These are phyloP conservation scores for Pseudogymnoascus sp. DNA, from an alignment of 2,329 filamentous ascomycete species.

Conservation along the genomic window DNA sequence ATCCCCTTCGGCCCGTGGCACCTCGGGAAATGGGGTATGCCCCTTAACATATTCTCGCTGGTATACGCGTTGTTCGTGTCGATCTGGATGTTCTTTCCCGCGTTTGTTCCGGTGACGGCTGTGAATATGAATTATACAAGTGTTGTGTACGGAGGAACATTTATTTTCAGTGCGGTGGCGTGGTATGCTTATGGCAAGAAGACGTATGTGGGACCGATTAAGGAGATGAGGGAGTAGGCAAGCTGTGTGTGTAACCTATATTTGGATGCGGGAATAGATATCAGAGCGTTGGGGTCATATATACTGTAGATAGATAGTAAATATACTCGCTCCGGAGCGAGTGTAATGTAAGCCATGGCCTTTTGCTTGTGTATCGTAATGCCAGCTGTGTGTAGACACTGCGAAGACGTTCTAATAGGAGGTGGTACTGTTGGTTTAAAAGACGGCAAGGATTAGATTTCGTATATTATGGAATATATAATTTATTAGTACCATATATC, in stretches of 20 bases:
- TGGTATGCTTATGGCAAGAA: constrained; percentile 1
- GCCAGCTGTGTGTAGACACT: too few species aligned
- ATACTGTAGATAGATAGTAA: constrained; percentile 3
- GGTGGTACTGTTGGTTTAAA: background rate
- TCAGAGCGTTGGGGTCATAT: background rate
- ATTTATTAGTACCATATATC: background rate
- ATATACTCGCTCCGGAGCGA: background rate
- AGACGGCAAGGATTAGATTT: background rate
- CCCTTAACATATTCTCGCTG: constrained; percentile 14
- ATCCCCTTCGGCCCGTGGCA: constrained; percentile 19
- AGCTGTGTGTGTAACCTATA: background rate
- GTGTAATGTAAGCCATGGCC: background rate
- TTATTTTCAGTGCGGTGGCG: background rate
- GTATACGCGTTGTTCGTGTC: constrained; percentile 34
- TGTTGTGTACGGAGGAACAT: constrained; percentile 4
- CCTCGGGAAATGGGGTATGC: constrained; percentile 19
- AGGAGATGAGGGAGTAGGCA: background rate
- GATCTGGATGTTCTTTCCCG: constrained; percentile 32
- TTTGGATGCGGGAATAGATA: background rate
- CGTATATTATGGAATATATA: background rate
- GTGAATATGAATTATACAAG: constrained; percentile 10
- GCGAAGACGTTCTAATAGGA: background rate
- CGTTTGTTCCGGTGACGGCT: background rate
- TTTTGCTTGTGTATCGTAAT: background rate
- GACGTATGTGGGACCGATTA: constrained; percentile 5